Evolutionary conservation across 208 protist genomes (phyloP), one percentile per base, ranked within the genome.

Genomic region (Wallacemonas sp.): DNA sequence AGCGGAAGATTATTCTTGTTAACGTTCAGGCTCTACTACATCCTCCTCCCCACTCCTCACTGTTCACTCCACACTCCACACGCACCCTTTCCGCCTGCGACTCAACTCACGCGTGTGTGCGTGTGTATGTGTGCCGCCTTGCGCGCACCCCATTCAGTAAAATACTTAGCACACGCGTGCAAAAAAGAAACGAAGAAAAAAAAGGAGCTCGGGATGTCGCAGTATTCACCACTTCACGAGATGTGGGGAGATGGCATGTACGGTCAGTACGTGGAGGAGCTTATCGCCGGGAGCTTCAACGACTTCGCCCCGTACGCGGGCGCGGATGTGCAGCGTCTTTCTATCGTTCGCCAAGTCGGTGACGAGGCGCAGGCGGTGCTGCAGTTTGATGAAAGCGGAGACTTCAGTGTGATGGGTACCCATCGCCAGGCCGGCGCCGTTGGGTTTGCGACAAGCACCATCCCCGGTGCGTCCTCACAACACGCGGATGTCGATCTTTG

Each of bases 261-360:
- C 43, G 85, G 66, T 0, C 76, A 72, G 21, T 70, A 86, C 63
- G 87, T 90, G 26, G 88, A 95, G 43, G 88, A 92, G 17, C 76
- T 87, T 63, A 88, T 90, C 46, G 72, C 72, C 49, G 72, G 67
- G 60, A 74, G 67, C 24, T 92, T 95, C 52, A 65, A 60, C 29
- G 83, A 92, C 70, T 92, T 95, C 61, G 81, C 88, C 1, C 88
- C 88, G 3, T 95, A 92, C 68, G 88, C 81, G 9, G 83, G 81
- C 4, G 88, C 88, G 3, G 88, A 95, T 30, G 78, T 88, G 47
- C 81, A 85, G 60, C 81, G 81, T 29, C 26, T 88, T 12, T 70
- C 81, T 34, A 26, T 92, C 49, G 70, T 68, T 11, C 75, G 78
- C n/a, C 78, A 80, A 55, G 6, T 55, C 6, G 47, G 24, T 3